Evolutionary conservation across 169 alveolate species (phyloP).

Genomic region (Plasmodium knowlesi): DNA sequence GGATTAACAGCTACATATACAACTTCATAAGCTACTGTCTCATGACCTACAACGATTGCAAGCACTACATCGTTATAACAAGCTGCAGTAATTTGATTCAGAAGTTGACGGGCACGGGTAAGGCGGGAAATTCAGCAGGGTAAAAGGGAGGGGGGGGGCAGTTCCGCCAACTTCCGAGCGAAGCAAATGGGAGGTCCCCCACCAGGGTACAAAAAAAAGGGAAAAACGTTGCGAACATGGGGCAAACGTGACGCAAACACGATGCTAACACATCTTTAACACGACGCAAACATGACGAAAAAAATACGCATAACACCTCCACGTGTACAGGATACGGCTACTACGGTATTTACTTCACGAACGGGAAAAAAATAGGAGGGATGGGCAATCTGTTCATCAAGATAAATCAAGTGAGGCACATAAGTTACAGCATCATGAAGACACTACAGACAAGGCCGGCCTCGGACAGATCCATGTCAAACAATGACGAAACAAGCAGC

Average conservation of each 20-base stretch:
- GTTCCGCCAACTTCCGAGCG: background rate
- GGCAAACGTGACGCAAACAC: background rate
- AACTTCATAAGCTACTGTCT: slow-evolving; percentile 65
- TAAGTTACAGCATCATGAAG: slow-evolving; percentile 63
- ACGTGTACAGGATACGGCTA: slow-evolving; percentile 24
- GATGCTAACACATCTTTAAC: too few relatives aligned
- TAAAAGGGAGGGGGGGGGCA: background rate
- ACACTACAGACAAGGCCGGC: slow-evolving; percentile 32
- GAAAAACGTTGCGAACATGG: background rate
- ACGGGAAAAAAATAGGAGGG: slow-evolving; percentile 69
- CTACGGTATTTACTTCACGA: slow-evolving; percentile 61
- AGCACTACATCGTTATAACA: slow-evolving; percentile 61
- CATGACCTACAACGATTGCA: slow-evolving; percentile 48
- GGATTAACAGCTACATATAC: slow-evolving; percentile 63
- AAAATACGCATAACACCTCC: background rate
- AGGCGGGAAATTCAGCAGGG: background rate
- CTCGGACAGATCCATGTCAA: slow-evolving; percentile 55
- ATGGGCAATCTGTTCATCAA: slow-evolving; percentile 54
- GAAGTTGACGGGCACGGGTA: slow-evolving; percentile 69
- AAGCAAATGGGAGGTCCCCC: background rate
- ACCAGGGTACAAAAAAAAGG: background rate
- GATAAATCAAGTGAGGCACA: slow-evolving; percentile 64
- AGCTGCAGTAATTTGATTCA: slow-evolving; percentile 42
- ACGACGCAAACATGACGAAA: background rate
- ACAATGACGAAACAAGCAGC: slow-evolving; percentile 67